Evolutionary conservation across 2,329 filamentous ascomycete genomes (phyloP), one percentile per base, ranked within the genome.

Genomic region (Cladosporium phlei): DNA sequence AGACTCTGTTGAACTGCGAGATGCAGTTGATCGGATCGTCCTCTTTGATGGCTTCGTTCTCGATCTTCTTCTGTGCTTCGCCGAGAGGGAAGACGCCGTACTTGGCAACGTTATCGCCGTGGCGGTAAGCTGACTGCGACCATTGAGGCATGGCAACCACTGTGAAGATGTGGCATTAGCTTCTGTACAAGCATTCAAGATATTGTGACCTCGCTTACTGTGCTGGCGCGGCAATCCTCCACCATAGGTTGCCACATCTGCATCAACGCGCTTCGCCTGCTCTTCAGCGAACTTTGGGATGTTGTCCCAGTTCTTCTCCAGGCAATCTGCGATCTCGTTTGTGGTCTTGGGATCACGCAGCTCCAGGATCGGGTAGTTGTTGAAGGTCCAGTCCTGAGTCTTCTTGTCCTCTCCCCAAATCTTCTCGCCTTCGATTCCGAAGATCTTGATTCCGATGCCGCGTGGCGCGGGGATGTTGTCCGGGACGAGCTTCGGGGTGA

Each of bases 401-500:
- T 61, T 54, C 53, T 61, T 63, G 43, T 63, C 60, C 43, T 61
- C 56, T 10, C 61, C 61, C 60, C 58, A 63, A n/a, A 63, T 51
- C 57, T 63, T 63, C 49, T 66, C 57, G 33, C 64, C 63, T 32
- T 64, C 51, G 14, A 67, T 55, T 7, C 59, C 60, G 30, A 66
- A 69, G 35, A 66, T 53, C 42, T 67, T 65, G 51, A 67, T 56
- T 11, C 59, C 62, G 11, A 65, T 58, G 12, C 64, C 63, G n/a
- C 64, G 62, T 5, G 64, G 64, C 0, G 59, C 59, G 12, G 65
- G 57, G 2, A 61, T 52, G 47, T 64, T 64, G 50, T 68, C 65
- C 1, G 60, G 58, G 21, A 65, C 56, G n/a, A 66, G 48, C 51
- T 66, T 66, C 10, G 63, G 61, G 10, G 62, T 64, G 25, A 67